A percentile compares a stretch with the other conserved stretches of the same genome.
These are phyloP conservation scores for Leccinum colubrinum DNA, from an alignment of 1,284 basidiomycete species.

Conservation along the genomic window DNA sequence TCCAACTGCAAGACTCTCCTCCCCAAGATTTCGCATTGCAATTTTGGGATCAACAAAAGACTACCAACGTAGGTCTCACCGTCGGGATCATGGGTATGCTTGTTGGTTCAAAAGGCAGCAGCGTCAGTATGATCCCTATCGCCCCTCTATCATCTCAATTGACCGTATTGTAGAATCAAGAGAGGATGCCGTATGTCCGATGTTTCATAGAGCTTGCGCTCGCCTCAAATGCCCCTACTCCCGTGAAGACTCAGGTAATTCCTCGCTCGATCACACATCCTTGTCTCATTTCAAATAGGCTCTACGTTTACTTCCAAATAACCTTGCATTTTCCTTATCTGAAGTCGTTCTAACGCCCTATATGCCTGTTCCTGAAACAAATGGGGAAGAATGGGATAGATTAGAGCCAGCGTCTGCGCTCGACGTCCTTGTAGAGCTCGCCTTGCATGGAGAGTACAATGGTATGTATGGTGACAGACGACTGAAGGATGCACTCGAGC, in stretches of 20 bases:
- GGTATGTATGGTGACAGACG: constrained; percentile 56
- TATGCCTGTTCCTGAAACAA: constrained; percentile 78
- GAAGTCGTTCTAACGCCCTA: constrained; percentile 71
- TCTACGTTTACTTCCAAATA: constrained; percentile 63
- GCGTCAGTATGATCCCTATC: constrained; percentile 38
- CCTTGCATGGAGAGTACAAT: constrained; percentile 78
- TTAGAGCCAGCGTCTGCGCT: constrained; percentile 72
- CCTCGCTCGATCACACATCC: constrained; percentile 6
- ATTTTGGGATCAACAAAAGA: constrained; percentile 94
- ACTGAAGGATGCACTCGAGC: constrained; percentile 58
- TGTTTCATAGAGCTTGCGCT: constrained; percentile 87
- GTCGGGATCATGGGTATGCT: constrained; percentile 80
- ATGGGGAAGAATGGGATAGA: constrained; percentile 87
- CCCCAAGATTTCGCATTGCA: constrained; percentile 95
- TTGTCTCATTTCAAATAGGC: constrained; percentile 42
- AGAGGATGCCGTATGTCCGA: constrained; percentile 69
- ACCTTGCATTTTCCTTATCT: constrained; percentile 58
- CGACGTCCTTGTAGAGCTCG: constrained; percentile 72
- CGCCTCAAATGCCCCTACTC: constrained; percentile 88
- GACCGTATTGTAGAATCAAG: constrained; percentile 44
- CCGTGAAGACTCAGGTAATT: constrained; percentile 79
- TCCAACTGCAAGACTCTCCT: constrained; percentile 61
- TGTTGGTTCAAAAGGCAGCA: constrained; percentile 69
- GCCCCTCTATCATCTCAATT: neutral
- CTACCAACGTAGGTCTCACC: constrained; percentile 74